These are phyloP conservation scores for Epichloe baconii DNA, from an alignment of 2,329 filamentous ascomycete species.

Conservation along the genomic window DNA sequence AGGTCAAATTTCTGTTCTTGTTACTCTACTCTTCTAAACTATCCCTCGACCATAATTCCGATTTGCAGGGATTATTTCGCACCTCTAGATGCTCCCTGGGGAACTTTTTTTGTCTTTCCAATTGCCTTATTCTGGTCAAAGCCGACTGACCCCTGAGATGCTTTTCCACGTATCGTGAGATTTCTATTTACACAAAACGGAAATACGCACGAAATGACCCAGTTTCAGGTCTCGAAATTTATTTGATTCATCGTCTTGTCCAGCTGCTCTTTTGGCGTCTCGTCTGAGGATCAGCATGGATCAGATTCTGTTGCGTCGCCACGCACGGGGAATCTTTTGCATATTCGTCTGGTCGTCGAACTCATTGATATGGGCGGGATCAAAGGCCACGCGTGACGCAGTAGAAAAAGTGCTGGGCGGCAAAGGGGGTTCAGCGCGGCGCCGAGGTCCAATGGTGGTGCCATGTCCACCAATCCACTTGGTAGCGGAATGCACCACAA, in stretches of 20 bases:
- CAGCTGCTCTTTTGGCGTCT: neutral
- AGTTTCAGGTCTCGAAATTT: neutral
- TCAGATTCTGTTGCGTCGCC: neutral
- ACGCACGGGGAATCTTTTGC: neutral
- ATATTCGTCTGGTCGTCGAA: neutral
- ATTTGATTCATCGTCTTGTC: neutral
- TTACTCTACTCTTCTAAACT: neutral
- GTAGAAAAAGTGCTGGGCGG: neutral
- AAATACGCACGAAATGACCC: neutral
- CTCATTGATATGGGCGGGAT: neutral
- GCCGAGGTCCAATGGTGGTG: constrained; percentile 56
- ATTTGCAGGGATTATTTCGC: neutral
- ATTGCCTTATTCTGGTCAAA: neutral
- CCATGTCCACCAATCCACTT: constrained; percentile 98
- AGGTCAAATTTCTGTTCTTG: neutral
- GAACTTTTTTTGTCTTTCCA: neutral
- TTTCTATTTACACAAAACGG: neutral
- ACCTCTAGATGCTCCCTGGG: neutral
- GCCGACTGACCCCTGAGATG: neutral
- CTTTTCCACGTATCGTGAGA: neutral
- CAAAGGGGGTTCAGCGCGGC: no score
- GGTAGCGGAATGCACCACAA: constrained; percentile 86
- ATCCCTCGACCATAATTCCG: neutral
- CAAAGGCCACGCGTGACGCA: neutral
- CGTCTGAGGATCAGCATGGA: neutral